phyloP scores from a whole-genome alignment of 2,329 filamentous ascomycete species.

The Epichloe sylvatica region DNA sequence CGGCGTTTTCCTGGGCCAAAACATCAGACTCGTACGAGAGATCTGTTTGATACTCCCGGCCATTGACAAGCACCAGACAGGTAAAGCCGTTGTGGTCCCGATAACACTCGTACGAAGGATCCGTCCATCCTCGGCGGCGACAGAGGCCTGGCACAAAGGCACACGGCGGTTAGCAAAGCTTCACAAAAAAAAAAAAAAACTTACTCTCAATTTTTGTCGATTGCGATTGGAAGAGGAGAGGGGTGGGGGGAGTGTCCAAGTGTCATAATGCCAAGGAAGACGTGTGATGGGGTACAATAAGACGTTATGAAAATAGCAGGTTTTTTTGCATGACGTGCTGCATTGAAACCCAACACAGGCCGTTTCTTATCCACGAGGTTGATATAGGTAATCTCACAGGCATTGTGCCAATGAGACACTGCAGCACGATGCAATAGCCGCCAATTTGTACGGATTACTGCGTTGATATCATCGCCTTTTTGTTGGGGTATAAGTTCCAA shows the following conservation, averaged over 20 bases:
- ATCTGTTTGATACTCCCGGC: constrained; percentile 90
- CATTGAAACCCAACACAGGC: background rate
- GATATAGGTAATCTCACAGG: background rate
- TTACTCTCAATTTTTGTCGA: background rate
- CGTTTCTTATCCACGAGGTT: background rate
- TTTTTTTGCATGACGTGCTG: background rate
- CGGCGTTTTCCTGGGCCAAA: constrained; percentile 82
- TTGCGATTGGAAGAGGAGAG: background rate
- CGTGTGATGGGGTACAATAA: background rate
- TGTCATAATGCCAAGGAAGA: background rate
- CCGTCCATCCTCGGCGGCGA: constrained; percentile 83
- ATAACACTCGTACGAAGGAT: constrained; percentile 79
- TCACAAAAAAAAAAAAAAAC: background rate
- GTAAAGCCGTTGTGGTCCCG: constrained; percentile 62
- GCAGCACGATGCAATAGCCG: constrained; percentile 1
- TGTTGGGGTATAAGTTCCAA: background rate
- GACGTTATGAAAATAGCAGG: background rate
- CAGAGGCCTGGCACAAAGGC: constrained; percentile 57
- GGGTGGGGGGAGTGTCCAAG: background rate
- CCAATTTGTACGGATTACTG: background rate
- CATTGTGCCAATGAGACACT: background rate
- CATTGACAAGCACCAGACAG: constrained; percentile 88
- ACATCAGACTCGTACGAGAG: constrained; percentile 67
- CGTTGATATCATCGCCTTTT: background rate
- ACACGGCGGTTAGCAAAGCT: background rate